Base-by-base conservation (phyloP, 768 basidiomycete species). In the Suillus variegatus region DNA sequence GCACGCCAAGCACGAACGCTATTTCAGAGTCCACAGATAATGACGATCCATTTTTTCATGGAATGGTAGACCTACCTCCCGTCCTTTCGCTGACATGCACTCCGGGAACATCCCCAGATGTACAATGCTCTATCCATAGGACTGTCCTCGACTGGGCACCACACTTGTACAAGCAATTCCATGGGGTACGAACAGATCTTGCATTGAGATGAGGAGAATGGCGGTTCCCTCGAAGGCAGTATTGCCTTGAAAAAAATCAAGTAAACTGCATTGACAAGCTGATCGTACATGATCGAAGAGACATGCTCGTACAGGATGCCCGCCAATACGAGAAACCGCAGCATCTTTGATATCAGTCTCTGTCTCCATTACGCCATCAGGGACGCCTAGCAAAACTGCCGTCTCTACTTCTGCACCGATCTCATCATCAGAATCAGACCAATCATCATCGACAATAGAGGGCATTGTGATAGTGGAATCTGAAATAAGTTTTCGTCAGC, bases 71-170 rank as follows among this genome's bases (percentile, higher is more conserved):
- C 89, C 75, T 78, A 92, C 94, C 93, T 91, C 71, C 92, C 92
- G 25, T 82, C 79, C 76, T 90, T 89, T 63, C 84, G 81, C 73
- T 95, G 93, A 77, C 94, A 97, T 16, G 79, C 73, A 5, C 84
- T 76, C 43, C 84, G 81, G 2, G 91, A 81, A 71, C 94, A 97
- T 13, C 88, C 93, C 90, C 93, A 96, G 25, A 94, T 82, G 70
- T 95, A 95, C 56, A 95, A 78, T 4, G 88, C 91, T 61, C 95
- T 85, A 72, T 97, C 94, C 84, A 90, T 88, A 6, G 90, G 85
- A 70, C 92, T 95, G 44, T 89, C 82, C 72, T 95, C 91, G 69
- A 95, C 87, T 0, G 95, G 95, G 75, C 92, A 95, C 92, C 93
- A 95, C 71, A 97, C 83, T 72, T 96, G 94, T 13, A 92, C 82